Conservation (phyloP, 176 grass and related monocot genomes). For the Musa itinerans region DNA sequence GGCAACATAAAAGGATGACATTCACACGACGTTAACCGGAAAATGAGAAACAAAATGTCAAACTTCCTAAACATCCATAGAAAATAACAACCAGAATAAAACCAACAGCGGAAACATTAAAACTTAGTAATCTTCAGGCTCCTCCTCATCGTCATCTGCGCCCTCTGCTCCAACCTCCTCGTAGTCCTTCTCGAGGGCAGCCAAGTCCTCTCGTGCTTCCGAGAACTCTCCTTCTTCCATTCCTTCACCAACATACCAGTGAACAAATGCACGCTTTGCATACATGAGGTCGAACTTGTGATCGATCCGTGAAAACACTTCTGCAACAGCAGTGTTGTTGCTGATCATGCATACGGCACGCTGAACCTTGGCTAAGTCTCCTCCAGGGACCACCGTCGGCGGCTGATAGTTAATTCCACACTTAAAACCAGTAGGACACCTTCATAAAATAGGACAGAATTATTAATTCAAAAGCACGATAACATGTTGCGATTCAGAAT, state of each 20-base stretch:
- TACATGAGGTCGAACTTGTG: conserved; percentile 92
- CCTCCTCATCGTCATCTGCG: conserved; percentile 50
- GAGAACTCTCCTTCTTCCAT: conserved; percentile 91
- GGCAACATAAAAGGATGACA: too few relatives aligned
- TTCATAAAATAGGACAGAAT: conserved; percentile 18
- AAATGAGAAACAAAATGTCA: too few relatives aligned
- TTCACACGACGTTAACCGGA: too few relatives aligned
- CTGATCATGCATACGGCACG: conserved; percentile 88
- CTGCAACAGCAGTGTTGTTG: conserved; percentile 80
- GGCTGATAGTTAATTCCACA: conserved; percentile 91
- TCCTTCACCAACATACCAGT: conserved; percentile 82
- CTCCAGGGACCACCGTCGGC: conserved; percentile 73
- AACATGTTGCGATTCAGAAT: background rate
- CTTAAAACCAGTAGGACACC: conserved; percentile 87
- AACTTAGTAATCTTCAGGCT: conserved; percentile 60
- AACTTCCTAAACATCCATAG: too few relatives aligned
- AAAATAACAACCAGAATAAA: too few relatives aligned
- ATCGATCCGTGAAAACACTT: conserved; percentile 78
- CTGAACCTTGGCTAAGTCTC: conserved; percentile 79
- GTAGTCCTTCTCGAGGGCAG: conserved; percentile 78
- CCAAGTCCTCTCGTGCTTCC: conserved; percentile 72
- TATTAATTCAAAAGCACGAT: background rate
- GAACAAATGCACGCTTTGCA: conserved; percentile 67
- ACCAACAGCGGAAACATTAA: too few relatives aligned
- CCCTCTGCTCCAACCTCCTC: conserved; percentile 75